Base-by-base conservation (phyloP, 176 grass and related monocot species). In the Themeda triandra region DNA sequence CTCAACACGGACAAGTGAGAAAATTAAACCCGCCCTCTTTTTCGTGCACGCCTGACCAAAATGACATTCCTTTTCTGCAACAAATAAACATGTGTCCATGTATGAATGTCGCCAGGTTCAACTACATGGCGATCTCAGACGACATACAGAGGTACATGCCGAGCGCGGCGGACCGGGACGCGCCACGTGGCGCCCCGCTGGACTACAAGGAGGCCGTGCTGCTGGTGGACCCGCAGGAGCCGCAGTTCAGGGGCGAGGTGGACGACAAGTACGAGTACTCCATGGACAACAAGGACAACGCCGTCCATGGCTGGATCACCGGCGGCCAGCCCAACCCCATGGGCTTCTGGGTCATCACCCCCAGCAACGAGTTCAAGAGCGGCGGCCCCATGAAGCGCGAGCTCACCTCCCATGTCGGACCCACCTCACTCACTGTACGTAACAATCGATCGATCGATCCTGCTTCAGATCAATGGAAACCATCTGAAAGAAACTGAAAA, bases 261-360 rank as follows among this genome's bases (percentile, higher is more conserved):
- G 94, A 97, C 70, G 94, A 97, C 80, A 97, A 97, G 87, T 94
- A 97, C 33, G 51, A 88, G 80, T 97, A 94, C 73, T 77, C 92
- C 19, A 10, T 84, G 35, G 85, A 92, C 10, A 80, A 91, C 80
- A 78, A 89, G 51, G 88, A 97, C 66, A 91, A 63, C 56, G 21
- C 6, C 1, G 90, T 94, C 7, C 92, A 97, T 12, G 94, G 94
- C 4, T 97, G 94, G 94, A 85, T 94, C 37, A 48, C 66, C 67
- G 53, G 30, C 66, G 42, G 30, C 32, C 62, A 25, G 35, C 12
- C 71, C 45, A 75, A 30, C 28, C 28, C 82, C 30, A 81, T 87
- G n/a, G 94, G 94, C 3, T 97, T 97, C 73, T 97, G 94, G 94
- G 28, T 88, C 31, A 88, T 97, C 86, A 94, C 87, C 0, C 94